Evolutionary conservation across 2,329 filamentous ascomycete species (phyloP).

Genomic region (Sclerotinia minor): DNA sequence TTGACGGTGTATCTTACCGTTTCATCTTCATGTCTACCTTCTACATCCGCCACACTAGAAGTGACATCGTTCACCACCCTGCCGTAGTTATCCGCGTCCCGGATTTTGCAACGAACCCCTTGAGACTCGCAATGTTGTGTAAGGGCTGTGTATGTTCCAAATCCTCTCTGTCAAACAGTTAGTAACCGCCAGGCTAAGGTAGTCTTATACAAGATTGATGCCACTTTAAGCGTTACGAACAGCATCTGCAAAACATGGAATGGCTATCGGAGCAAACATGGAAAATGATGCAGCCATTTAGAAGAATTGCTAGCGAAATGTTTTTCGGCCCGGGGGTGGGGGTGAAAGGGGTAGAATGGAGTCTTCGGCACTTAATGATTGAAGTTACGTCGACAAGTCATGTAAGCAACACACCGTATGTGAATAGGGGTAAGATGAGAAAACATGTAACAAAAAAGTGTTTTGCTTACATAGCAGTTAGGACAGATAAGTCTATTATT

Average conservation of each 20-base stretch:
- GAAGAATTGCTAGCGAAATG: background rate
- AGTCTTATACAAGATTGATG: background rate
- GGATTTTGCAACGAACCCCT: slow-evolving; percentile 47
- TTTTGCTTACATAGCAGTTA: slow-evolving; percentile 13
- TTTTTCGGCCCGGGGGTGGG: no score
- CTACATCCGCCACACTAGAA: slow-evolving; percentile 39
- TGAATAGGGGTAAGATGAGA: background rate
- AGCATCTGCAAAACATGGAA: background rate
- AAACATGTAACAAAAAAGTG: background rate
- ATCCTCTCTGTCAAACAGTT: slow-evolving; percentile 35
- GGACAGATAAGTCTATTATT: slow-evolving; percentile 31
- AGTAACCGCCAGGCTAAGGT: background rate
- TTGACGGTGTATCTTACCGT: slow-evolving; percentile 42
- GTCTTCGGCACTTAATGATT: background rate
- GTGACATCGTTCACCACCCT: slow-evolving; percentile 46
- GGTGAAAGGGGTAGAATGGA: background rate
- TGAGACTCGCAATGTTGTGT: slow-evolving; percentile 52
- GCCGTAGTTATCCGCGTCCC: slow-evolving; percentile 45
- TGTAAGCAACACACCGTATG: no score
- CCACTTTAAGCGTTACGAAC: background rate
- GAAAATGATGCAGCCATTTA: background rate
- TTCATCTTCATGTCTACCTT: slow-evolving; percentile 41
- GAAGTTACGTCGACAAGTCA: background rate
- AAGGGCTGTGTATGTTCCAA: slow-evolving; percentile 47
- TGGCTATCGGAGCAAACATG: background rate